Evolutionary conservation across 208 protist species (phyloP).

Genomic region (Entamoeba invadens): DNA sequence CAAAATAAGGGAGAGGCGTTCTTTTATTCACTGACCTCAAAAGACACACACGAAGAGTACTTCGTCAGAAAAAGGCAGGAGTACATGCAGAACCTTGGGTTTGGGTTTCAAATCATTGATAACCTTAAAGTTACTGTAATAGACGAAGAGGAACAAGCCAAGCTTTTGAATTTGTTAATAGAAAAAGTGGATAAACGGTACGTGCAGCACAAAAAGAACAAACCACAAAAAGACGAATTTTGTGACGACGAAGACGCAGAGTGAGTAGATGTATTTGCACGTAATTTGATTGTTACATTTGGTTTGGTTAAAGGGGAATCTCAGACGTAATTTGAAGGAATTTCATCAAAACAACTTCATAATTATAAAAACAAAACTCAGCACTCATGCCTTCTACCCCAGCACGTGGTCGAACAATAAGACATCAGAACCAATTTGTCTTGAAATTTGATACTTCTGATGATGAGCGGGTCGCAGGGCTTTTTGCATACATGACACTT

Average conservation of each 20-base stretch:
- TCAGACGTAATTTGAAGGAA: neutral
- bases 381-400: neutral
- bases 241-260: no score
- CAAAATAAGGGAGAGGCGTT: neutral
- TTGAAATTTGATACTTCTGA: neutral
- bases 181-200: neutral
- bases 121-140: neutral
- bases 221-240: no score
- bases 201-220: neutral
- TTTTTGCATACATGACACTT: neutral
- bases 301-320: no score
- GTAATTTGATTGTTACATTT: no score
- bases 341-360: neutral
- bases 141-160: neutral
- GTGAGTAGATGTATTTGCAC: no score
- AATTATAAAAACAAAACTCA: neutral
- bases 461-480: neutral
- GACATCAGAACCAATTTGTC: neutral
- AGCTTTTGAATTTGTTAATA: neutral
- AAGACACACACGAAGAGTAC: neutral
- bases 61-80: neutral
- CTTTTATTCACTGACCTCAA: neutral
- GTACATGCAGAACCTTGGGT: neutral
- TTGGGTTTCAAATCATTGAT: neutral
- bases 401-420: neutral